Conservation (phyloP, 768 basidiomycete species). For the Scleroderma citrinum region DNA sequence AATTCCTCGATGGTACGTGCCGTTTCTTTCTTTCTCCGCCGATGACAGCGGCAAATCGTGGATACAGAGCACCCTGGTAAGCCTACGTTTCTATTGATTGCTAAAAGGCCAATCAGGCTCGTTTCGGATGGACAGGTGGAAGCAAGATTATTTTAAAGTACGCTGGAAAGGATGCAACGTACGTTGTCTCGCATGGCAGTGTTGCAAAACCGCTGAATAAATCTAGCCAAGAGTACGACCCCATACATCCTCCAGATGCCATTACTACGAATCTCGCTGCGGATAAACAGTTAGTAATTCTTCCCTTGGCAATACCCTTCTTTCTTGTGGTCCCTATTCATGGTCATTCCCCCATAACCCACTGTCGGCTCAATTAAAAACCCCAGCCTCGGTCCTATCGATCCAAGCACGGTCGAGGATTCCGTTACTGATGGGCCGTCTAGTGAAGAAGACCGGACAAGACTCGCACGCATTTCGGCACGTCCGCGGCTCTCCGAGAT, state of each 20-base stretch:
- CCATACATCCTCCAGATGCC: conserved; percentile 82
- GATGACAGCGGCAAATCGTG: background rate
- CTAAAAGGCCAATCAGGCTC: conserved; percentile 1
- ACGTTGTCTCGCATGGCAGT: conserved; percentile 20
- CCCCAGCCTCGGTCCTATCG: conserved; percentile 62
- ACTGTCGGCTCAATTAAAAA: background rate
- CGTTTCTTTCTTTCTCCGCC: background rate
- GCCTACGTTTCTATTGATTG: conserved; percentile 6
- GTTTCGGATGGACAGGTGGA: conserved; percentile 46
- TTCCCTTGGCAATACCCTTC: no score
- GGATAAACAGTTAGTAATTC: conserved; percentile 69
- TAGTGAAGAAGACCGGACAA: conserved; percentile 65
- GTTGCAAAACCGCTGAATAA: background rate
- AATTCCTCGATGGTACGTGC: conserved; percentile 60
- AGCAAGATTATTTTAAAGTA: conserved; percentile 83
- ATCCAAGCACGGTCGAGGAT: conserved; percentile 59
- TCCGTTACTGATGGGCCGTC: conserved; percentile 50
- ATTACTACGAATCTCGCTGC: conserved; percentile 70
- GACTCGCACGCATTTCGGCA: conserved; percentile 52
- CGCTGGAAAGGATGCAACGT: conserved; percentile 88
- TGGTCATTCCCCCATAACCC: conserved; percentile 4
- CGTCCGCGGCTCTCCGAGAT: conserved; percentile 75
- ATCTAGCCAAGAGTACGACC: conserved; percentile 70
- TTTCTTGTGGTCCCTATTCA: no score
- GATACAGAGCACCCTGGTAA: conserved; percentile 57